phyloP scores from a whole-genome alignment of 139 green algal genomes.

The Mychonastes homosphaera region DNA sequence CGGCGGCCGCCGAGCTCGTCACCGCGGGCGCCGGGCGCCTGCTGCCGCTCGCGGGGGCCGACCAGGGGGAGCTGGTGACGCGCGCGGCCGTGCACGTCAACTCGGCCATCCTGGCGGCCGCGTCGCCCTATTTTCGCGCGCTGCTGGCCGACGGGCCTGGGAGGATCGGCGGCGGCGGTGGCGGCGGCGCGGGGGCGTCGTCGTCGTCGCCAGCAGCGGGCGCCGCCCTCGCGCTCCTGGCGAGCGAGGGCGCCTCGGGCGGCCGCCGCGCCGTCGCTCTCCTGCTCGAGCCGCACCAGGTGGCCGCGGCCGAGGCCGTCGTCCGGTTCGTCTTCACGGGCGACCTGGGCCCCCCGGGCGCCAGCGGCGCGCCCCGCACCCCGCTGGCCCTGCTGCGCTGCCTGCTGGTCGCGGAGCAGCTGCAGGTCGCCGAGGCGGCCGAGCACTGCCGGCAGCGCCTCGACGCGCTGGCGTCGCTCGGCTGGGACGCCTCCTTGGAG shows the following conservation, averaged over 20 bases:
- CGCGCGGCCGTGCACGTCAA: neutral
- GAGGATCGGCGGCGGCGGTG: no score
- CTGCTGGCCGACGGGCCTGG: neutral
- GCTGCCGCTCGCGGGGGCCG: no score
- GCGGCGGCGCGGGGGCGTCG: no score
- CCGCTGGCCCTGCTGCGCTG: neutral
- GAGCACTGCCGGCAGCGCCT: constrained; percentile 8
- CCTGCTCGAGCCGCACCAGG: neutral
- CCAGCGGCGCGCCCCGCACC: neutral
- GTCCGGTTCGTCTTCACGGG: constrained; percentile 4
- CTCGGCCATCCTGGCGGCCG: constrained; percentile 7
- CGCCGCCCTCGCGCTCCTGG: no score
- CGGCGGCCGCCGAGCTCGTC: no score
- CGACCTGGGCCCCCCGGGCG: no score
- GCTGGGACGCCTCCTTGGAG: neutral
- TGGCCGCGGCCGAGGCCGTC: constrained; percentile 5
- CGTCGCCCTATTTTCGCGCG: neutral
- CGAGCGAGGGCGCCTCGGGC: no score
- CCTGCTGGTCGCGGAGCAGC: constrained; percentile 3
- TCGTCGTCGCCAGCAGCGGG: no score
- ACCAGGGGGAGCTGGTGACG: neutral
- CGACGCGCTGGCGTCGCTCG: neutral
- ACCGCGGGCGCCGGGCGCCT: no score
- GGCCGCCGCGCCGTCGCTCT: neutral
- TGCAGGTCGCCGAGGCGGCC: neutral